These are phyloP conservation scores for Rhodotorula sp. DNA, from an alignment of 1,284 basidiomycete genomes.

Conservation along the genomic window DNA sequence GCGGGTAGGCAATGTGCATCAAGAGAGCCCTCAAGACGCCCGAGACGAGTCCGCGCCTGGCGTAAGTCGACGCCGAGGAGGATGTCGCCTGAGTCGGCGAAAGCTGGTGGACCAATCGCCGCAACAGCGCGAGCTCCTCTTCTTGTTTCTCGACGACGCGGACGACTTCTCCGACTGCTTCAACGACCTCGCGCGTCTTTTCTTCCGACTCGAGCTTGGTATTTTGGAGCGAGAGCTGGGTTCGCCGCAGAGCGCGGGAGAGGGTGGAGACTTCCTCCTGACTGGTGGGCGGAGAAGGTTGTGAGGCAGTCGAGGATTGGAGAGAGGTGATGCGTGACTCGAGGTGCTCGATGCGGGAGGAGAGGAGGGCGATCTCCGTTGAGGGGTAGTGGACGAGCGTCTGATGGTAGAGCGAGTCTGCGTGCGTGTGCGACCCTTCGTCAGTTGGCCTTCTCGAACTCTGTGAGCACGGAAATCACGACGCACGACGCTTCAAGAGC, in stretches of 20 bases:
- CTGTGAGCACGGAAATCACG: neutral
- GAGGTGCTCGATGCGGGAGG: constrained; percentile 44
- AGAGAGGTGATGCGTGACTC: constrained; percentile 41
- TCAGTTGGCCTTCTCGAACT: too few species aligned
- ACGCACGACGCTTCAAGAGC: constrained; percentile 33
- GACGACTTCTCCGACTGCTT: neutral
- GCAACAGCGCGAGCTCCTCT: constrained; percentile 5
- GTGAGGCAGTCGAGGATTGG: constrained; percentile 45
- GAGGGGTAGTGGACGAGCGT: constrained; percentile 36
- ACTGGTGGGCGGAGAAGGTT: constrained; percentile 42
- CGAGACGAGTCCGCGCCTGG: constrained; percentile 5
- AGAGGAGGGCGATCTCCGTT: constrained; percentile 45
- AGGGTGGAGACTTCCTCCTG: too few species aligned
- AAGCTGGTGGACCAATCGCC: constrained; percentile 10
- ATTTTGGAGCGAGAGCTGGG: constrained; percentile 13
- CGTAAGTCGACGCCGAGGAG: too few species aligned
- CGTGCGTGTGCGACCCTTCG: neutral
- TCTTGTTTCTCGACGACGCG: neutral
- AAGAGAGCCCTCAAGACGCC: constrained; percentile 17
- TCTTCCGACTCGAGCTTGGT: constrained; percentile 2
- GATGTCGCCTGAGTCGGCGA: too few species aligned
- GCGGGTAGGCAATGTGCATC: constrained; percentile 1
- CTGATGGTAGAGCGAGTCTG: constrained; percentile 40
- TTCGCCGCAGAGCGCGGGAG: too few species aligned
- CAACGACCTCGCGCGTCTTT: constrained; percentile 1